Evolutionary conservation across 2,329 filamentous ascomycete species (phyloP), one percentile per base, ranked within the genome.

Genomic region (Trichophyton mentagrophytes): DNA sequence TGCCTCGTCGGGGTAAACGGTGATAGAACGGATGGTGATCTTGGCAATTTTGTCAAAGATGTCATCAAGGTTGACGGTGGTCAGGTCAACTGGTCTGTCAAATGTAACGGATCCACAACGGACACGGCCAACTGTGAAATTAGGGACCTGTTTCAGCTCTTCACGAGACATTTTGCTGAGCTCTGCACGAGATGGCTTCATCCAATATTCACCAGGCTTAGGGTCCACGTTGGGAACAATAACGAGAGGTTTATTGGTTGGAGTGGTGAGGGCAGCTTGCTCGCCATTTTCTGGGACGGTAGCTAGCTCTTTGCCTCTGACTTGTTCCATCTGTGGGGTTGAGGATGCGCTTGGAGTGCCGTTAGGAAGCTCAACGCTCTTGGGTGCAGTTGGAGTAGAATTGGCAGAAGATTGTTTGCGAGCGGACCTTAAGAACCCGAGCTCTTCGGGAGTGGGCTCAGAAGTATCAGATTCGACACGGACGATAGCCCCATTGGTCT

Each of bases 91-190:
- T 0, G 86, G 83, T 4, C 85, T 79, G 70, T 87, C 84, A 75
- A 99, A 99, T 25, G 82, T 83, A 64, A 99, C 87, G 61, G 84
- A 82, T 56, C 93, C 95, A 66, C 90, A 86, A 61, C 87, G 85
- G 27, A 88, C 78, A 61, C 93, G 89, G 25, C 93, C 93, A 55
- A 97, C 88, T 3, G 83, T 85, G 68, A 97, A 90, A 67, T 85
- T 81, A 6, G 79, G 76, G 25, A 97, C 83, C 64, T 83, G 84
- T 71, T 87, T 84, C 58, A 89, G 85, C 74, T 96, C 85, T 61
- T 88, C 81, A 46, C 87, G 85, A 69, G 86, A 88, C 87, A 97
- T 87, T 64, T 82, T 83, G 70, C 83, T 82, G 60, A 99, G 81
- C 65, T 93, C 86, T 4, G 87, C 84, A 62, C 86, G 78, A 7